Evolutionary conservation across 192 early-diverging fungal species (phyloP).

Genomic region (Kappamyces sp.): DNA sequence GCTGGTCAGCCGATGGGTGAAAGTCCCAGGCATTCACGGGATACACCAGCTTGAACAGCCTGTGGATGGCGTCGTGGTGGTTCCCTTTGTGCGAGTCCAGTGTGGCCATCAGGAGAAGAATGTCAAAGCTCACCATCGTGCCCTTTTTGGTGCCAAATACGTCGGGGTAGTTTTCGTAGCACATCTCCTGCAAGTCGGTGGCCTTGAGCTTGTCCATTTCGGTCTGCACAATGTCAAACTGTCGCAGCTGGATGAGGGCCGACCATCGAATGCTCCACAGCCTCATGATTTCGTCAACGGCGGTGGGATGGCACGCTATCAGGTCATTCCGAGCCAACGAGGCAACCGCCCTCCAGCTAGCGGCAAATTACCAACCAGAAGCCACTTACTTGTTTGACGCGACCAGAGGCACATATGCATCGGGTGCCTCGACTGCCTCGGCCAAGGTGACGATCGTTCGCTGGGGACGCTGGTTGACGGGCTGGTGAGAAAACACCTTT

Average conservation of each 20-base stretch:
- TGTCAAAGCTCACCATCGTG: constrained; percentile 28
- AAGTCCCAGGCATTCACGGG: constrained; percentile 5
- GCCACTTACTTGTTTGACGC: background rate
- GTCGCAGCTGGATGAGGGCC: constrained; percentile 28
- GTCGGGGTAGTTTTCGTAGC: constrained; percentile 27
- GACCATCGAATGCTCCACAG: constrained; percentile 31
- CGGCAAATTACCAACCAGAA: background rate
- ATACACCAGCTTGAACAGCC: constrained; percentile 25
- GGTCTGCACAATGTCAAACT: constrained; percentile 25
- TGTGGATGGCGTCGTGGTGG: constrained; percentile 24
- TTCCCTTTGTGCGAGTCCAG: constrained; percentile 22
- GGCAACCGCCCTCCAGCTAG: constrained; percentile 34
- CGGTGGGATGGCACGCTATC: constrained; percentile 24
- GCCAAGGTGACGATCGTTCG: constrained; percentile 20
- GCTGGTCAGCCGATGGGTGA: background rate
- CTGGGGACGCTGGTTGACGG: constrained; percentile 7
- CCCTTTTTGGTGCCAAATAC: constrained; percentile 17
- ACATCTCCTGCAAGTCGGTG: constrained; percentile 6
- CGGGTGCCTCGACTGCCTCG: constrained; percentile 11
- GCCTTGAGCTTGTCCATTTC: constrained; percentile 28
- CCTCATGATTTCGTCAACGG: constrained; percentile 27
- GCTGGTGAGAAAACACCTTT: constrained; percentile 22
- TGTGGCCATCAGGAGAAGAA: constrained; percentile 14
- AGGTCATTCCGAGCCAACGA: constrained; percentile 20
- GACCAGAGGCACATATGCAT: constrained; percentile 23